Percentiles rank a stretch among this genome's conserved stretches.
Evolutionary conservation across 345 rosid genomes (phyloP).

Genomic region (Euphorbia pulcherrima): DNA sequence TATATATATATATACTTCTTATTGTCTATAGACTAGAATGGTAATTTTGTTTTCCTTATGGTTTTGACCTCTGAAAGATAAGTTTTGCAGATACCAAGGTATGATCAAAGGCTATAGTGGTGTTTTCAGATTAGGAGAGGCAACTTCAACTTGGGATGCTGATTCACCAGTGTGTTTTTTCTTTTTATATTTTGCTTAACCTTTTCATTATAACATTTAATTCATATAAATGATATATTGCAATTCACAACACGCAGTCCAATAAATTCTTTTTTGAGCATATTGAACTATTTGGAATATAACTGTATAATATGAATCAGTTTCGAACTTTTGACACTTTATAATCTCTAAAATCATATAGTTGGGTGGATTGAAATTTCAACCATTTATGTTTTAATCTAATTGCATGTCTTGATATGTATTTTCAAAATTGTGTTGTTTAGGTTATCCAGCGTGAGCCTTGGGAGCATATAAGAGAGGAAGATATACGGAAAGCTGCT

Average conservation of each 20-base stretch:
- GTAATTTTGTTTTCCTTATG: not conserved
- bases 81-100: constrained; percentile 71
- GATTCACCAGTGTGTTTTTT: constrained; percentile 72
- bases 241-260: not conserved
- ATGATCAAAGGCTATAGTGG: constrained; percentile 92
- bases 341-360: not conserved
- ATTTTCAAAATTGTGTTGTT: constrained; percentile 5
- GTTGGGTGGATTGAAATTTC: not conserved
- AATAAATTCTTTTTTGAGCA: not conserved
- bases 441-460: constrained; percentile 94
- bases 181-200: constrained; percentile 6
- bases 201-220: not conserved
- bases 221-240: not conserved
- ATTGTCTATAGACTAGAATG: not conserved
- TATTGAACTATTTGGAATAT: not conserved
- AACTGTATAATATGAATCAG: not conserved
- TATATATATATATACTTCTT: not conserved
- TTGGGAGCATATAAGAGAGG: constrained; percentile 93
- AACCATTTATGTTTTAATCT: not conserved
- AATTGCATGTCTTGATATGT: not conserved
- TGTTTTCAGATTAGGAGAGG: constrained; percentile 92
- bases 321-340: not conserved
- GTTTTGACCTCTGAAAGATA: constrained; percentile 6
- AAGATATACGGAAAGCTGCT: constrained; percentile 64
- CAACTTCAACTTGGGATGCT: constrained; percentile 96